A percentile compares a stretch with the other conserved stretches of the same genome.
Conservation (phyloP, 208 protist species). For the Wallacemonas sp. region DNA sequence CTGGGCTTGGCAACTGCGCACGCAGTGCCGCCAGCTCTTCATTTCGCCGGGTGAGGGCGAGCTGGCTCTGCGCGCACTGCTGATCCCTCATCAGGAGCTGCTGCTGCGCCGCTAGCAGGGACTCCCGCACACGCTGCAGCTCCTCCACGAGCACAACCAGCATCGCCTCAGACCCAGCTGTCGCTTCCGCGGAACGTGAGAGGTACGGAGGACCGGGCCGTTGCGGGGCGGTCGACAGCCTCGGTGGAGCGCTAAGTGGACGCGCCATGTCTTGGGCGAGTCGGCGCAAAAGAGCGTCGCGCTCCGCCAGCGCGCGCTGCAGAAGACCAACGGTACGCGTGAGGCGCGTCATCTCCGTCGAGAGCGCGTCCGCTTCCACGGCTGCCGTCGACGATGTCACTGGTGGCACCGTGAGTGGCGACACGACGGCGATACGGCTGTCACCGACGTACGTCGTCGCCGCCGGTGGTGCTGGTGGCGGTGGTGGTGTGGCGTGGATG, state of each 20-base stretch:
- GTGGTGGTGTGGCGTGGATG: no score
- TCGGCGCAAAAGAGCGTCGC: conserved; percentile 23
- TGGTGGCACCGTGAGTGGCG: no score
- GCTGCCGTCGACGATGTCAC: not conserved
- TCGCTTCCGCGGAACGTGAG: not conserved
- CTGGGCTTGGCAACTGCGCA: not conserved
- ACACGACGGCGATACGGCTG: no score
- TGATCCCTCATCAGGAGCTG: conserved; percentile 17
- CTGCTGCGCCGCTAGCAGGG: conserved; percentile 21
- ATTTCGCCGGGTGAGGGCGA: not conserved
- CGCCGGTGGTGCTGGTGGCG: not conserved
- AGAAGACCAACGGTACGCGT: conserved; percentile 11
- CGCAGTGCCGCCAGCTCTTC: not conserved
- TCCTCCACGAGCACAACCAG: not conserved
- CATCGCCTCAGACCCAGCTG: no score
- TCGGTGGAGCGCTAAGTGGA: not conserved
- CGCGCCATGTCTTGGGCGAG: conserved; percentile 11
- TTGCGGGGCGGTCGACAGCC: no score
- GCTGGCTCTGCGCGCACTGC: conserved; percentile 1
- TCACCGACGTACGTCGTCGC: no score
- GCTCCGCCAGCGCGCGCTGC: conserved; percentile 20
- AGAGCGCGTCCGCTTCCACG: not conserved
- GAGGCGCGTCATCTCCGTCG: not conserved
- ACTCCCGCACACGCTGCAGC: conserved; percentile 16
- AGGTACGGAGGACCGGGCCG: not conserved